Evolutionary conservation across 139 green algal species (phyloP).

Genomic region (Coelastrella sp.): DNA sequence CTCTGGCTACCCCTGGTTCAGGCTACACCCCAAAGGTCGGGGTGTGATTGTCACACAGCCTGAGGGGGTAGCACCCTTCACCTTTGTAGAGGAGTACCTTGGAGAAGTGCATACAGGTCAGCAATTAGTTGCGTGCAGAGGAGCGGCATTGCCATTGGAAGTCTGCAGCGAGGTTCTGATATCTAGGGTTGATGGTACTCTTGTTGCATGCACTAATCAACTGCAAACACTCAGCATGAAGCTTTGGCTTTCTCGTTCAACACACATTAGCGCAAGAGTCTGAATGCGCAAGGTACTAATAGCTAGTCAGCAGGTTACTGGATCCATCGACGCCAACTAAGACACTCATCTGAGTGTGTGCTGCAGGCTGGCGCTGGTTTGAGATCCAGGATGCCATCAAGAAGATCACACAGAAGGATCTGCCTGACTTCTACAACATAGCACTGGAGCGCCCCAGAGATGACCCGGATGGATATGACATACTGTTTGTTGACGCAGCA

Average conservation of each 20-base stretch:
- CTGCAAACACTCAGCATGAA: too few species aligned
- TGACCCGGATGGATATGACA: conserved; percentile 83
- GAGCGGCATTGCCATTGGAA: too few species aligned
- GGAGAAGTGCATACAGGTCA: conserved; percentile 86
- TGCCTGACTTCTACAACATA: conserved; percentile 98
- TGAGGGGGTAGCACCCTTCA: conserved; percentile 80
- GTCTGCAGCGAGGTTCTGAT: too few species aligned
- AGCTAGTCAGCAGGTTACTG: too few species aligned
- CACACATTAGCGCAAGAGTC: too few species aligned
- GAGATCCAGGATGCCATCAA: conserved; percentile 87
- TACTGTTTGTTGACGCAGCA: conserved; percentile 95
- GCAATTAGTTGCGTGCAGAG: too few species aligned
- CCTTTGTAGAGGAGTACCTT: conserved; percentile 95
- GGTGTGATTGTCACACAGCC: conserved; percentile 79
- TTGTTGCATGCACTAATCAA: too few species aligned
- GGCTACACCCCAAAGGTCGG: conserved; percentile 92
- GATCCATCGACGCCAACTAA: too few species aligned
- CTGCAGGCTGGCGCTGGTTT: conserved; percentile 91
- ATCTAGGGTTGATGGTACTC: too few species aligned
- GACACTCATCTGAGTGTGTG: background rate
- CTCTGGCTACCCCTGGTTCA: conserved; percentile 84
- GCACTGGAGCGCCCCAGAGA: conserved; percentile 84
- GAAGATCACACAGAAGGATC: conserved; percentile 69
- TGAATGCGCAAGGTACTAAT: too few species aligned
- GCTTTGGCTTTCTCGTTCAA: too few species aligned